Evolutionary conservation across 176 grass and related monocot genomes (phyloP), one percentile per base, ranked within the genome.

Genomic region (Oropetium thomaeum): DNA sequence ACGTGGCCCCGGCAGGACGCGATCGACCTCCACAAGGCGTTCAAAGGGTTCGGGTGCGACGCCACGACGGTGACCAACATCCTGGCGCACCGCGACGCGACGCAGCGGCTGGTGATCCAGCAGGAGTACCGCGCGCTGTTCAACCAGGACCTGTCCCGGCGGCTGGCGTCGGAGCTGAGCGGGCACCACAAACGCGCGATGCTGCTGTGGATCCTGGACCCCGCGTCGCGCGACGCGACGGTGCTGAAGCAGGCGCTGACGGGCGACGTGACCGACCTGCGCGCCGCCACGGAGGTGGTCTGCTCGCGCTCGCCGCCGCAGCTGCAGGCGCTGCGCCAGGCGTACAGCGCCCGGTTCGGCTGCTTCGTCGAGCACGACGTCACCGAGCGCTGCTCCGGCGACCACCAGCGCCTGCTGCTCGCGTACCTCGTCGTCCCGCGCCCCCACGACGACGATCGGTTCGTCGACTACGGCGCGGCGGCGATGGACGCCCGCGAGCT

Each of bases 21-120:
- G 76, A 77, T 90, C 52, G 91, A 93, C 65, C 96, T 98, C 28
- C 75, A 98, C 96, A 86, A 67, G 51, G 96, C 96, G 48, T 94
- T 98, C 86, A 89, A 76, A 82, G 96, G 96, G 8, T 90, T 99
- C 11, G 91, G 96, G 0, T 99, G 89, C 59, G 96, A 99, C 79
- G 88, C 78, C 86, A 69, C 89, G 17, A 53, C 79, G 79, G 82
- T 98, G 57, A 75, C 84, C 70, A 76, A 69, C 63, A 92, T 98
- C 59, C 81, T 98, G 22, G 82, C 91, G 1, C 96, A 95, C 31
- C 87, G 96, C 25, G 91, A 98, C 86, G 20, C 86, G 4, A 31
- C 44, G 15, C 86, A 94, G 28, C 91, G 96, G 1, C 57, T 51
- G 25, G 19, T 62, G 2, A 95, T 98, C 81, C 85, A 80, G 79